Conservation (phyloP, 164 flowering plant genomes). For the Chimonanthus salicifolius region DNA sequence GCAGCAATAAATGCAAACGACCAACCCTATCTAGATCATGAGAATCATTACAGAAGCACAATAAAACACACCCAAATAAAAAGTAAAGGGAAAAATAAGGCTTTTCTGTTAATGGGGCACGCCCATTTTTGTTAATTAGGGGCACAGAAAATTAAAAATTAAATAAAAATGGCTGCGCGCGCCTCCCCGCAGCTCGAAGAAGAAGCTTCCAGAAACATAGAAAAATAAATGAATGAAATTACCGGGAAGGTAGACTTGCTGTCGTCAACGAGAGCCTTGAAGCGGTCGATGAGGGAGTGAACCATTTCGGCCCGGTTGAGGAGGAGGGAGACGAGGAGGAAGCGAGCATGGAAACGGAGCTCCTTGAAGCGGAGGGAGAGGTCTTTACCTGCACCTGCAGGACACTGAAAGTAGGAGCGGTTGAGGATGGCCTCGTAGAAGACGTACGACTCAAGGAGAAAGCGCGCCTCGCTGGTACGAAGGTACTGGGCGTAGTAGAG, state of each 20-base stretch:
- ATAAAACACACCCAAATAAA: too few species aligned
- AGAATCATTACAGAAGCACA: too few species aligned
- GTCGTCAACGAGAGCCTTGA: constrained; percentile 60
- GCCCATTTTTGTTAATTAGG: too few species aligned
- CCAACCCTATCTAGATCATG: too few species aligned
- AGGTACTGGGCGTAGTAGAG: constrained; percentile 83
- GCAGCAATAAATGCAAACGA: too few species aligned
- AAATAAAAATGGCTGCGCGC: neutral
- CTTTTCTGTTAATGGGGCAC: too few species aligned
- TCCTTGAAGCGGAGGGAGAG: constrained; percentile 71
- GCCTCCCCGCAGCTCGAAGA: neutral
- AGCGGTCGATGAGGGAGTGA: constrained; percentile 44
- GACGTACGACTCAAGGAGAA: constrained; percentile 66
- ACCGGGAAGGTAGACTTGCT: constrained; percentile 55
- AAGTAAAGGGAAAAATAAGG: too few species aligned
- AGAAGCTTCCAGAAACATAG: neutral
- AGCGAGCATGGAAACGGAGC: constrained; percentile 86
- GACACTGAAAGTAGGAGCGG: constrained; percentile 55
- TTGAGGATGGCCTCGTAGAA: constrained; percentile 86
- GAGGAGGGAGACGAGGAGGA: constrained; percentile 70
- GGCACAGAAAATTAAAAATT: neutral
- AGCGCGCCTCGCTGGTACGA: constrained; percentile 80
- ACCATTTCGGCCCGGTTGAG: constrained; percentile 65
- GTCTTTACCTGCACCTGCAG: constrained; percentile 27
- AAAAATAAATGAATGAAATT: neutral